Evolutionary conservation across 2,329 filamentous ascomycete species (phyloP), one percentile per base, ranked within the genome.

Genomic region (Pseudocercospora cruenta): DNA sequence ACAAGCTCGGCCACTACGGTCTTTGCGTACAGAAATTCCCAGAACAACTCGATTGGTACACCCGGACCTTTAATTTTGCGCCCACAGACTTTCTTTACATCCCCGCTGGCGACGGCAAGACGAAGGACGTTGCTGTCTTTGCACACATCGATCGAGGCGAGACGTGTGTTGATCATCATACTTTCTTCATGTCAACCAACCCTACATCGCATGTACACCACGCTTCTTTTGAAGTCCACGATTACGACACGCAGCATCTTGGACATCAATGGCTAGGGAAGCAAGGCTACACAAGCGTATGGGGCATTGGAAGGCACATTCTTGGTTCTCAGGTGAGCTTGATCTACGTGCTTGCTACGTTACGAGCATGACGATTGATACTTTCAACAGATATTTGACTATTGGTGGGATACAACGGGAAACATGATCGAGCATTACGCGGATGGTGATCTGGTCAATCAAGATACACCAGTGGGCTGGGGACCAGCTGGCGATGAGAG

Each of bases 251-350:
- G 2, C 89, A 91, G 78, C 81, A 86, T 33, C 80, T 91, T 1
- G 90, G 90, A 0, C 90, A 91, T 76, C 84, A 90, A 71, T 91
- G 87, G 86, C 79, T 91, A 63, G 81, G 81, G 1, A 79, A 86
- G 66, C 86, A 87, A 74, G 86, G 86, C 0, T 89, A 89, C 73
- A 82, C 83, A 72, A 85, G 83, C 70, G 88, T 88, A 68, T 92
- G 90, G 90, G 90, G 90, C 1, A 85, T 91, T 0, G 90, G 90
- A 0, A 78, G 90, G 59, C 90, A 92, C 79, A 83, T 91, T n/a
- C 82, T 91, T 70, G 89, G 89, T 2, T 87, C 84, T 69, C 62
- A 64, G 47, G 60, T 54, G 22, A 55, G 60, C 36, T 26, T 49
- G 88, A 91, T 78, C 2, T 7, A 8, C n/a, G 51, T 53, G 47